Conservation (phyloP, 1,284 basidiomycete genomes). For the Lignosus rhinocerotis region DNA sequence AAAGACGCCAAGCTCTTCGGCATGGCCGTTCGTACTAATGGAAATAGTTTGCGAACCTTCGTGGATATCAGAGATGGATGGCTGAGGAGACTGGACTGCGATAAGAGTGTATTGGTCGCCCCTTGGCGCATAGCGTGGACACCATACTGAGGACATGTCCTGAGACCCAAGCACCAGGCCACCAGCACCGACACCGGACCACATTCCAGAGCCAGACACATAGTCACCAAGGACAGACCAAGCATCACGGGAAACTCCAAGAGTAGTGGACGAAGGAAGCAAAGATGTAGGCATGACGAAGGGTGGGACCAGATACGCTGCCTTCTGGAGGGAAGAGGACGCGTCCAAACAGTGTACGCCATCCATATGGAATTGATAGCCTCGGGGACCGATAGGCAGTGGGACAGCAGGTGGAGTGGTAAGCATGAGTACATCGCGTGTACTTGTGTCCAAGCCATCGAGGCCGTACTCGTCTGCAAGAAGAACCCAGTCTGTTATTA, state of each 20-base stretch:
- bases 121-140: conserved; percentile 14
- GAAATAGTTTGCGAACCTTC: too few species aligned
- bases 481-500: conserved; percentile 50
- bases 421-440: conserved; percentile 35
- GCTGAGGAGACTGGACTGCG: neutral
- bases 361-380: conserved; percentile 31
- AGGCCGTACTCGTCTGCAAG: conserved; percentile 50
- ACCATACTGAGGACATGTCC: conserved; percentile 24
- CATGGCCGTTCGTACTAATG: neutral
- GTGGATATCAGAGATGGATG: too few species aligned
- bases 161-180: conserved; percentile 33
- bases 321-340: conserved; percentile 35
- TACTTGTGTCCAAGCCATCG: conserved; percentile 29
- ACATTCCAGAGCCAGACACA: conserved; percentile 24
- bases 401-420: conserved; percentile 36
- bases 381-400: conserved; percentile 48
- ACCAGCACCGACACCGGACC: conserved; percentile 19
- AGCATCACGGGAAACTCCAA: conserved; percentile 23
- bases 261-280: conserved; percentile 30
- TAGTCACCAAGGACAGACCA: conserved; percentile 48
- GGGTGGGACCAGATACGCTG: conserved; percentile 56
- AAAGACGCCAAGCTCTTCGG: conserved; percentile 28
- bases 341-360: conserved; percentile 34
- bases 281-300: conserved; percentile 45
- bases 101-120: neutral